phyloP scores from a whole-genome alignment of 495 filamentous ascomycete genomes.

The Penicillium arizonense region DNA sequence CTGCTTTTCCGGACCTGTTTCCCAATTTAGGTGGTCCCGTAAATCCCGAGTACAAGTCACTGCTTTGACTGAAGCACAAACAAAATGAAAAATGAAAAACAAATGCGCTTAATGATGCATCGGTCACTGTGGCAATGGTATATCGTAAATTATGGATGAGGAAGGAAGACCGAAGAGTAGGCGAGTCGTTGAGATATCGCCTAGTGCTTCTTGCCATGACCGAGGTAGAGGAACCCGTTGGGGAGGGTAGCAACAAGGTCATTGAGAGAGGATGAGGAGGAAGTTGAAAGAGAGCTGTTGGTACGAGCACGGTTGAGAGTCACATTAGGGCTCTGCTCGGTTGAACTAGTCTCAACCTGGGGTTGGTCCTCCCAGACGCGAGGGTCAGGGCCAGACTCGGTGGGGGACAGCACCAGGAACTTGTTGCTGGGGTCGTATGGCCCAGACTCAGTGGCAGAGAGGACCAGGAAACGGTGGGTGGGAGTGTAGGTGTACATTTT shows the following conservation, averaged over 20 bases:
- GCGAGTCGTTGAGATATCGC: constrained; percentile 7
- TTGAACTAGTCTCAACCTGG: constrained; percentile 12
- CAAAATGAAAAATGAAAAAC: constrained; percentile 4
- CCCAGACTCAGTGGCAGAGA: constrained; percentile 19
- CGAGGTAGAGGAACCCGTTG: constrained; percentile 34
- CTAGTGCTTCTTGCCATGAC: constrained; percentile 19
- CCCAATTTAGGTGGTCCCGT: background rate
- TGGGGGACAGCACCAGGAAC: constrained; percentile 38
- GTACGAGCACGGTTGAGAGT: constrained; percentile 15
- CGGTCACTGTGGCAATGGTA: constrained; percentile 16
- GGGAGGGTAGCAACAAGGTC: constrained; percentile 18
- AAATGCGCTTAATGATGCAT: constrained; percentile 6
- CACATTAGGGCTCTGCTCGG: constrained; percentile 8
- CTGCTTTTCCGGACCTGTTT: constrained; percentile 1
- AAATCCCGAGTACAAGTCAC: constrained; percentile 4
- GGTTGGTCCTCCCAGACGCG: constrained; percentile 23
- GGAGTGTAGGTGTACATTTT: constrained; percentile 41
- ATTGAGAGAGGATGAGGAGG: constrained; percentile 20
- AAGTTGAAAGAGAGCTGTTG: constrained; percentile 23
- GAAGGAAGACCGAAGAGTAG: constrained; percentile 1
- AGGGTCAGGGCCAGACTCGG: constrained; percentile 33
- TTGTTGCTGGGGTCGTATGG: constrained; percentile 25
- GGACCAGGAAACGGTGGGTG: constrained; percentile 37
- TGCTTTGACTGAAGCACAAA: constrained; percentile 11
- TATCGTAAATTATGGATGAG: constrained; percentile 16